These are phyloP conservation scores for Zopfochytrium polystomum DNA, from an alignment of 371 early-diverging fungal genomes.

Conservation along the genomic window DNA sequence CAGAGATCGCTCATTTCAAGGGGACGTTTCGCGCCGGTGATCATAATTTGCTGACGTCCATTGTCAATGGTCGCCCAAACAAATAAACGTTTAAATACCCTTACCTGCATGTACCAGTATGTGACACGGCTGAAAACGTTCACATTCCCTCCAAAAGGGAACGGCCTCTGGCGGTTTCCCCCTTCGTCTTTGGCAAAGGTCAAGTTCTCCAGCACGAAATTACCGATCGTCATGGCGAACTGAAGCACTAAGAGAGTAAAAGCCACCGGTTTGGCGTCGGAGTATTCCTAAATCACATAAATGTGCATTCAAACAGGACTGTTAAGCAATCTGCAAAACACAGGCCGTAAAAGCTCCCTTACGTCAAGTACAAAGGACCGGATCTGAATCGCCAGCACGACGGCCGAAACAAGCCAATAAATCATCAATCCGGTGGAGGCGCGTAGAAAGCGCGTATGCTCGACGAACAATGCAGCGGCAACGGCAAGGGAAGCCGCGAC, in stretches of 20 bases:
- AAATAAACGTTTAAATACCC: conserved; percentile 83
- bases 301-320: not conserved
- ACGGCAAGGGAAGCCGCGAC: conserved; percentile 4
- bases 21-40: conserved; percentile 61
- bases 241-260: conserved; percentile 21
- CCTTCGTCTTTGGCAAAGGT: conserved; percentile 49
- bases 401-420: conserved; percentile 63
- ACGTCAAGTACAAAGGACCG: too few relatives aligned
- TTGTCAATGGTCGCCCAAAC: too few relatives aligned
- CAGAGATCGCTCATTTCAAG: conserved; percentile 69
- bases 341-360: conserved; percentile 15
- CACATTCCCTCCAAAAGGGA: conserved; percentile 42
- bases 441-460: conserved; percentile 61
- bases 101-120: too few relatives aligned
- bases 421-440: conserved; percentile 67
- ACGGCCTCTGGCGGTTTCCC: conserved; percentile 8
- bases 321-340: not conserved
- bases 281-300: not conserved
- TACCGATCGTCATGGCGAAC: conserved; percentile 41
- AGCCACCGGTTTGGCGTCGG: conserved; percentile 1
- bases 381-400: conserved; percentile 49
- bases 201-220: conserved; percentile 53
- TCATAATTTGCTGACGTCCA: conserved; percentile 74
- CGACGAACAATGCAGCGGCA: conserved; percentile 21
- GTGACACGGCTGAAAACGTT: conserved; percentile 73